Conservation (phyloP, 208 protist genomes). For the Phytomonas serpens region DNA sequence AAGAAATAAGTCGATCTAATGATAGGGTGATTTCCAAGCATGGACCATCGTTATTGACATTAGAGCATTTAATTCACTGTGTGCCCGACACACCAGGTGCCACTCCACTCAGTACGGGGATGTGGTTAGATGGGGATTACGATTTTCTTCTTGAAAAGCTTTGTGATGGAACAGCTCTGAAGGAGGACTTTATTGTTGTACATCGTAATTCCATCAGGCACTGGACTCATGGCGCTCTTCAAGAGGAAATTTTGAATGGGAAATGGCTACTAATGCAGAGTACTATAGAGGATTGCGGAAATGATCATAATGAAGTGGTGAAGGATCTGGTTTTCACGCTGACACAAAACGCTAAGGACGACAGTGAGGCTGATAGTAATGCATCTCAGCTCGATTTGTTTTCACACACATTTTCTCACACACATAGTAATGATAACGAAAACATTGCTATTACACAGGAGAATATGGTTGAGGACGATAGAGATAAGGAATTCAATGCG, state of each 20-base stretch:
- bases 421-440: not conserved
- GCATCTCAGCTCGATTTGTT: not conserved
- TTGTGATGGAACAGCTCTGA: not conserved
- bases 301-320: not conserved
- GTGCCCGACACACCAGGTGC: not conserved
- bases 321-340: not conserved
- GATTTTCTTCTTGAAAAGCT: slow-evolving; percentile 1
- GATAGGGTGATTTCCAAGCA: not conserved
- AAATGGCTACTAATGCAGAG: not conserved
- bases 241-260: not conserved
- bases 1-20: not conserved
- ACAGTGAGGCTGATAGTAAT: not conserved
- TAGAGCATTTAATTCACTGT: not conserved
- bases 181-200: not conserved
- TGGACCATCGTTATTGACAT: not conserved
- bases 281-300: not conserved
- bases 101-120: not conserved
- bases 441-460: not conserved
- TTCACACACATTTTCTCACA: not conserved
- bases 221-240: not conserved
- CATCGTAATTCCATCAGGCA: slow-evolving; percentile 1
- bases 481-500: not conserved
- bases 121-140: not conserved
- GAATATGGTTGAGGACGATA: not conserved
- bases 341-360: not conserved